These are phyloP conservation scores for Tricholoma bakamatsutake DNA, from an alignment of 768 basidiomycete genomes.

Conservation along the genomic window DNA sequence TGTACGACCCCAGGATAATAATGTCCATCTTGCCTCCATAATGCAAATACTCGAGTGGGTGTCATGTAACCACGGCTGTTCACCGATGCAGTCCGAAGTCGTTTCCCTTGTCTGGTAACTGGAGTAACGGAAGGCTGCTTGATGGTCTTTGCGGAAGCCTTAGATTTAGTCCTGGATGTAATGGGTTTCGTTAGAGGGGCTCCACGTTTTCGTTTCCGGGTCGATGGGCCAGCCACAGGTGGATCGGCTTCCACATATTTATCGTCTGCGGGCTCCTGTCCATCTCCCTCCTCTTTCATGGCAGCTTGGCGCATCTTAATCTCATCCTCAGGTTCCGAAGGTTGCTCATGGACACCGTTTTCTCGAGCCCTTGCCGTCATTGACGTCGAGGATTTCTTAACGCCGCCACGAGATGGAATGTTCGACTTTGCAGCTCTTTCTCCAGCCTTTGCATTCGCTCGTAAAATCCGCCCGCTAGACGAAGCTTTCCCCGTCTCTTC, in stretches of 20 bases:
- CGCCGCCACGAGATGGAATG: background rate
- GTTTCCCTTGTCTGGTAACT: constrained; percentile 30
- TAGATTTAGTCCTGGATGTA: constrained; percentile 14
- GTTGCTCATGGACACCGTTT: background rate
- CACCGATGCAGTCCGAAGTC: constrained; percentile 30
- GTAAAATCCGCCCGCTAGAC: background rate
- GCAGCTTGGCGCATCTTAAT: constrained; percentile 6
- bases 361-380: background rate
- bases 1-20: constrained; percentile 60
- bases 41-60: constrained; percentile 61
- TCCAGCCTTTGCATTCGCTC: background rate
- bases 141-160: constrained; percentile 15
- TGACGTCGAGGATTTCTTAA: background rate
- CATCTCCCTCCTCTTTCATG: constrained; percentile 31
- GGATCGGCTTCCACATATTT: constrained; percentile 29
- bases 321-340: constrained; percentile 8
- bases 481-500: background rate
- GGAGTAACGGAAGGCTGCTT: constrained; percentile 25
- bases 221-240: constrained; percentile 19
- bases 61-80: constrained; percentile 12
- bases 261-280: constrained; percentile 38
- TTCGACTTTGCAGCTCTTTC: background rate
- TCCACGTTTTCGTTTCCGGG: constrained; percentile 42
- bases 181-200: constrained; percentile 15
- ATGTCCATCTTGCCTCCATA: constrained; percentile 55